Percentiles rank a stretch among this genome's conserved stretches.
These are phyloP conservation scores for Avicennia marina DNA, from an alignment of 257 asterid species.

Conservation along the genomic window DNA sequence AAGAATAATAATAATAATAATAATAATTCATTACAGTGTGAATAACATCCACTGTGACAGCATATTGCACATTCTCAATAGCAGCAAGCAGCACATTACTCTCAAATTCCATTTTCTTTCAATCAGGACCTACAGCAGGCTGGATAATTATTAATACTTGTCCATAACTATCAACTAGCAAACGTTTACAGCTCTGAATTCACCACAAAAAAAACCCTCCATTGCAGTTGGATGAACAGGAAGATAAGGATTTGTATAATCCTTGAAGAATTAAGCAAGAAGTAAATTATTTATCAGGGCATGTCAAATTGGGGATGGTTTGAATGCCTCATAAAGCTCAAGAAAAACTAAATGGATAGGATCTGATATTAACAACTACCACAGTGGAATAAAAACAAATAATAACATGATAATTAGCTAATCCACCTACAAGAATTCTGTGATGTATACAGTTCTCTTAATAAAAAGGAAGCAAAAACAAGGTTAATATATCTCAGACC, in stretches of 20 bases:
- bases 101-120: slow-evolving; percentile 61
- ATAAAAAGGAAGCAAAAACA: not conserved
- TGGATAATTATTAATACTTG: slow-evolving; percentile 30
- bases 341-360: too few relatives aligned
- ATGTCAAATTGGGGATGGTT: too few relatives aligned
- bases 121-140: slow-evolving; percentile 84
- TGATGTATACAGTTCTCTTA: not conserved
- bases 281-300: too few relatives aligned
- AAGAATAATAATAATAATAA: not conserved
- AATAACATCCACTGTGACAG: slow-evolving; percentile 69
- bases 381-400: not conserved
- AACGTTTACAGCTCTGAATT: slow-evolving; percentile 14
- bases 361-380: too few relatives aligned
- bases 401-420: not conserved
- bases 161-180: slow-evolving; percentile 6
- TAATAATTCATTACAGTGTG: slow-evolving; percentile 42
- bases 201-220: slow-evolving; percentile 68
- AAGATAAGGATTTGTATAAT: slow-evolving; percentile 80
- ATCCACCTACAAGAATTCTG: not conserved
- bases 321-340: too few relatives aligned
- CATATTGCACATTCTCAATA: slow-evolving; percentile 84
- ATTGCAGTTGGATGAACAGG: slow-evolving; percentile 80
- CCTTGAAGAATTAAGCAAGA: too few relatives aligned
- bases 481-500: not conserved
- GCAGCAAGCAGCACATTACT: slow-evolving; percentile 82